Evolutionary conservation across 202 grass and related monocot species (phyloP).

Genomic region (Dendrocalamus latiflorus): DNA sequence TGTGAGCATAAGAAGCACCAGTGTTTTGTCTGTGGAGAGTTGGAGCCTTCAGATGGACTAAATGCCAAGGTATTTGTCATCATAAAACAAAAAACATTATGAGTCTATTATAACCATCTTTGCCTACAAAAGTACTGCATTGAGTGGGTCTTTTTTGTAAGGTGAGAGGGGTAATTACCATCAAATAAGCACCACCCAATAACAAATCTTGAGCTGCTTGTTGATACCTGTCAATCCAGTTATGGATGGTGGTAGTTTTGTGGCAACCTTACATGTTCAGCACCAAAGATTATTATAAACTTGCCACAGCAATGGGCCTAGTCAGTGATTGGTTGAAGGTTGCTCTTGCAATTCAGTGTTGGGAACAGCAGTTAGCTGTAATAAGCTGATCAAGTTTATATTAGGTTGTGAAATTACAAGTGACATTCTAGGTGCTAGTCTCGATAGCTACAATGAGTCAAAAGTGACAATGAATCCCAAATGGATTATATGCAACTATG

Average conservation of each 20-base stretch:
- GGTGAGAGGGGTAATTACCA: not conserved
- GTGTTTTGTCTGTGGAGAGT: constrained; percentile 34
- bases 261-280: not conserved
- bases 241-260: not conserved
- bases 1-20: constrained; percentile 40
- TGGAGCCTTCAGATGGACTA: constrained; percentile 26
- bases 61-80: constrained; percentile 37
- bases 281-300: not conserved
- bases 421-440: not conserved
- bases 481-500: not conserved
- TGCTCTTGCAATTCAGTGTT: not conserved
- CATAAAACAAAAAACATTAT: not conserved
- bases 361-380: not conserved
- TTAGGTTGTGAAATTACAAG: not conserved
- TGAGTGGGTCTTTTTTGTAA: not conserved
- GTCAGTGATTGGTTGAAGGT: not conserved
- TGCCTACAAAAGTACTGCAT: not conserved
- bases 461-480: not conserved
- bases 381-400: not conserved
- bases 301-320: not conserved
- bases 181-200: not conserved
- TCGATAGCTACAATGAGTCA: not conserved
- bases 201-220: not conserved
- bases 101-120: not conserved
- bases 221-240: not conserved